phyloP scores from a whole-genome alignment of 495 filamentous ascomycete genomes.

The Hypoxylon trugodes region DNA sequence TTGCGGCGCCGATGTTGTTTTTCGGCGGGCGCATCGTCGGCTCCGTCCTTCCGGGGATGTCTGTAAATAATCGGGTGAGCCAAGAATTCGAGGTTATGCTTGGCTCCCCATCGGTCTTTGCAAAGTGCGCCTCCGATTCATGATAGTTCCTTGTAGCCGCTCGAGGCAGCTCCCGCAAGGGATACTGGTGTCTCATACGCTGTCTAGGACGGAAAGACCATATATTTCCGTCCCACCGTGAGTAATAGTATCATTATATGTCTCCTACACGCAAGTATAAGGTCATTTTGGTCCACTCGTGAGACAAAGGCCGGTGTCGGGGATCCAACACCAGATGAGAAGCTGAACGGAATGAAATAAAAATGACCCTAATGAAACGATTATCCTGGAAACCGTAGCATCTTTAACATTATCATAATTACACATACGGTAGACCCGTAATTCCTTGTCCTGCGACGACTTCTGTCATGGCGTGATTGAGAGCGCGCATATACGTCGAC shows the following conservation, averaged over 20 bases:
- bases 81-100: constrained; percentile 7
- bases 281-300: background rate
- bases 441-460: background rate
- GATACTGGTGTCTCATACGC: constrained; percentile 6
- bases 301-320: background rate
- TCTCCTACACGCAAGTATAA: background rate
- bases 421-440: background rate
- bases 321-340: background rate
- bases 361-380: background rate
- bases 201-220: constrained; percentile 3
- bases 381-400: background rate
- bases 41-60: constrained; percentile 17
- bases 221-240: background rate
- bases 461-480: background rate
- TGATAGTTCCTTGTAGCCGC: background rate
- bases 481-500: constrained; percentile 1
- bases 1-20: constrained; percentile 12
- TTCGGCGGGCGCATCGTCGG: constrained; percentile 3
- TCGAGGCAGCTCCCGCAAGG: background rate
- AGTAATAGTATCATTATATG: background rate
- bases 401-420: background rate
- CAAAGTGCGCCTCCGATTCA: constrained; percentile 6
- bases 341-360: background rate
- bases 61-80: constrained; percentile 13
- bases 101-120: constrained; percentile 6